A percentile compares a stretch with the other conserved stretches of the same genome.
Conservation (phyloP, 2,329 filamentous ascomycete genomes). For the Claviceps maximensis region DNA sequence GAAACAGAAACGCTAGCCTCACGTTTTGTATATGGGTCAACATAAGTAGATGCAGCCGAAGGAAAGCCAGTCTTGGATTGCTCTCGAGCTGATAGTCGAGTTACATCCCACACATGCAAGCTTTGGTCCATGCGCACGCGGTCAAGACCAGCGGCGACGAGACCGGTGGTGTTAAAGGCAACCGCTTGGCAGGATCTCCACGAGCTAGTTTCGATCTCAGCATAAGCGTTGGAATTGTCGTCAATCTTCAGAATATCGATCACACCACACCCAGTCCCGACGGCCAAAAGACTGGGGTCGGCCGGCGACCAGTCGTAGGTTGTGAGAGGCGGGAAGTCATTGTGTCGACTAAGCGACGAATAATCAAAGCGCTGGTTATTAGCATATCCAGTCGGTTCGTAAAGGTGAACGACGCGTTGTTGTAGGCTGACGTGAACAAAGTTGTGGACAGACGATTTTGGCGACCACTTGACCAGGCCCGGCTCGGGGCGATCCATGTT, state of each 20-base stretch:
- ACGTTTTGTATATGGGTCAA: conserved; percentile 44
- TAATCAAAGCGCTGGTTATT: conserved; percentile 44
- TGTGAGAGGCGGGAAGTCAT: conserved; percentile 49
- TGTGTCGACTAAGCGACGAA: conserved; percentile 42
- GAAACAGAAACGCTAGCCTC: conserved; percentile 63
- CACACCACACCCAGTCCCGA: conserved; percentile 63
- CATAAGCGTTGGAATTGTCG: conserved; percentile 50
- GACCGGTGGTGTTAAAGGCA: conserved; percentile 58
- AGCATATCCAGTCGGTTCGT: conserved; percentile 47
- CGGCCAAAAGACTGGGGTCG: conserved; percentile 53
- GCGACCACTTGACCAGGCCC: conserved; percentile 54
- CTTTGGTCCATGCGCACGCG: conserved; percentile 71
- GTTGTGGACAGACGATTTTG: conserved; percentile 42
- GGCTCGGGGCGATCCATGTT: conserved; percentile 46
- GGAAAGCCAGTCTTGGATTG: conserved; percentile 36
- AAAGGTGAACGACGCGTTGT: conserved; percentile 48
- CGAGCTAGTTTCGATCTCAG: conserved; percentile 59
- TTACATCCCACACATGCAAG: conserved; percentile 72
- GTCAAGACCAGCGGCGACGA: conserved; percentile 67
- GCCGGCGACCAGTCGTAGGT: conserved; percentile 55
- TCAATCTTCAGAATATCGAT: conserved; percentile 64
- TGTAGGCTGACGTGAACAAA: conserved; percentile 55
- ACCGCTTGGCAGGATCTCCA: conserved; percentile 70
- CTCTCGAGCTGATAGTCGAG: conserved; percentile 40
- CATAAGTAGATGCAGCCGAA: conserved; percentile 31